Evolutionary conservation across 371 early-diverging fungal genomes (phyloP), one percentile per base, ranked within the genome.

Genomic region (Syncephalastrum racemosum): DNA sequence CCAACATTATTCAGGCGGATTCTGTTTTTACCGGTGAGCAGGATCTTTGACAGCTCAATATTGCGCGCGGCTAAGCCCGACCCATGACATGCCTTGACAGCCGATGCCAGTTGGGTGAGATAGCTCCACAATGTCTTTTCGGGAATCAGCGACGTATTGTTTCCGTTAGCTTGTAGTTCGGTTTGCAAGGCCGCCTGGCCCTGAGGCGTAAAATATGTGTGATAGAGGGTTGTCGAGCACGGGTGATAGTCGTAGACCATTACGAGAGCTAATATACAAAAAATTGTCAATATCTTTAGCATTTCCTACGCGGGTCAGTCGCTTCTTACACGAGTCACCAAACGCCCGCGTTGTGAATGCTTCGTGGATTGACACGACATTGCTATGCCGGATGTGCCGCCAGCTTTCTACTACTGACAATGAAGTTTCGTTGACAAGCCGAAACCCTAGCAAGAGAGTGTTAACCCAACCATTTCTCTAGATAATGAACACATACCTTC

Each of bases 301-400:
- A 15, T 27, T 46, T 40, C 50, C 22, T 43, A 25, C 25, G 0
- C 36, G 6, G 3, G 36, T 5, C 2, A 10, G 12, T 31, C 2
- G 4, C 14, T 0, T 52, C 79, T 69, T 73, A 89, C 91, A 96
- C 53, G 88, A 81, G 68, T 96, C 98, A 16, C 94, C 95, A 83
- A 98, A 98, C 3, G 92, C 92, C 50, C 88, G 89, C 4, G 96
- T 95, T 0, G 96, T 94, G 66, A 98, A 97, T 14, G 92, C 96
- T 69, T 96, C 96, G n/a, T 89, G 82, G 25, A 97, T 81, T 6
- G 88, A 88, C 10, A 93, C 91, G 55, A 96, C 78, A 56, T 88
- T 90, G 18, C 93, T 86, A 70, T 93, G 94, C 45, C 87, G 74
- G 16, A 97, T 83, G 45, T 83, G 68, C 36, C 87, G 77, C 95